Evolutionary conservation across 208 protist genomes (phyloP), one percentile per base, ranked within the genome.

Genomic region (Leishmania tropica): DNA sequence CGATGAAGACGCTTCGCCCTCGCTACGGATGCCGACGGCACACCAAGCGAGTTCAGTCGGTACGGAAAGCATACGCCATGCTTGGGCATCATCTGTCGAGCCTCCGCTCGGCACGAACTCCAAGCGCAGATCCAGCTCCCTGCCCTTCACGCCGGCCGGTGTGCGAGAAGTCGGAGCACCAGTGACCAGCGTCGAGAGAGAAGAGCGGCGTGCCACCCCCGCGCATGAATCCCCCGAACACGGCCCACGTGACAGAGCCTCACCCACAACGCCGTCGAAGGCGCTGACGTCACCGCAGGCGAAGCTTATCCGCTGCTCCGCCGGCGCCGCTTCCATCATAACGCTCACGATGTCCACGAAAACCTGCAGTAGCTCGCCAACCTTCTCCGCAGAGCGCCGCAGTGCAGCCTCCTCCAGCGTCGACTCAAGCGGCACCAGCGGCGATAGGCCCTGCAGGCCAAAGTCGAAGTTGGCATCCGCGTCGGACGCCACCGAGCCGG

Each of bases 341-440:
- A 45, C 45, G n/a, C 75, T 80, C 64, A 81, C 80, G 24, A 74
- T 65, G 53, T 77, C 65, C 72, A 74, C 68, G 76, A 80, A 85
- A 21, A 84, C 76, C 15, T 45, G 86, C 68, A 83, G 78, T 48
- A 83, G 64, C 77, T 11, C 58, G 24, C 62, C 79, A 15, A 84
- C 74, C 37, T 76, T 84, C 67, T 62, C 64, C 31, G 81, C 47
- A 10, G 81, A 84, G 24, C 42, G 75, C 65, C 42, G 76, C 40
- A 84, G 54, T 7, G 54, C 56, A 1, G 13, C 65, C n/a, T 53
- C 51, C 17, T 31, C 40, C 31, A 48, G 42, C 42, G 42, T 35
- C 58, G 31, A 31, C 64, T 60, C 77, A 11, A 60, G 37, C 47
- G 77, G 64, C 28, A 74, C 21, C 11, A 67, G 75, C 40, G 75